Percentiles rank a stretch among this genome's conserved stretches.
These are phyloP conservation scores for Drosera spatulata DNA, from an alignment of 179 eudicot species.

Conservation along the genomic window DNA sequence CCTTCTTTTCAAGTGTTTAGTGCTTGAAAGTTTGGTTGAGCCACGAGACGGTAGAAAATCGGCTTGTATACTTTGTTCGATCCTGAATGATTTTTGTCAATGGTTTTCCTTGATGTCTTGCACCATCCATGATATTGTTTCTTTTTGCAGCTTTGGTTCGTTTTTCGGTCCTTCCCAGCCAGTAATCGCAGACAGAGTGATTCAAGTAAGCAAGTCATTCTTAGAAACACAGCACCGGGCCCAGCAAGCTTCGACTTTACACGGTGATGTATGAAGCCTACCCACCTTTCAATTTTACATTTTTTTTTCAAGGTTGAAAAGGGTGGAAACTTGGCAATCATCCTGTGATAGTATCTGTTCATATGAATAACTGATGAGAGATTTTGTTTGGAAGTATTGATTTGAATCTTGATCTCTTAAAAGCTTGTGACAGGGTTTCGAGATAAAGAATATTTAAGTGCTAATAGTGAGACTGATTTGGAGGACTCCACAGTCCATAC, in stretches of 20 bases:
- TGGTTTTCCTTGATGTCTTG: too few species aligned
- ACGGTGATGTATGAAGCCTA: conserved; percentile 32
- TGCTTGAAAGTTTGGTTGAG: too few species aligned
- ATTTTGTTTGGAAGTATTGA: background rate
- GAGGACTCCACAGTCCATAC: too few species aligned
- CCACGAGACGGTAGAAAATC: too few species aligned
- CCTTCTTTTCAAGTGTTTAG: too few species aligned
- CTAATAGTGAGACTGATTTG: too few species aligned
- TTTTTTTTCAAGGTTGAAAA: background rate
- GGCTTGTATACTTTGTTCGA: too few species aligned
- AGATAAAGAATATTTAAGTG: too few species aligned
- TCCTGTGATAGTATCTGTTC: background rate
- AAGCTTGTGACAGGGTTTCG: too few species aligned
- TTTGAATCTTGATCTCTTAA: too few species aligned
- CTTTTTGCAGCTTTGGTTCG: conserved; percentile 69
- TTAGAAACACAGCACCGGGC: conserved; percentile 69
- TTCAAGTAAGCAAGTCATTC: conserved; percentile 82
- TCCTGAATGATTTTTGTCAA: too few species aligned
- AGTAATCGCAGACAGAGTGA: conserved; percentile 84
- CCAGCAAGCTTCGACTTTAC: conserved; percentile 35
- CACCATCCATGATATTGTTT: background rate
- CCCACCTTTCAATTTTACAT: background rate
- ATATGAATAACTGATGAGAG: background rate
- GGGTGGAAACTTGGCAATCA: background rate
- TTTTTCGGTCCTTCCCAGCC: conserved; percentile 94